Base-by-base conservation (phyloP, 2,329 filamentous ascomycete species). In the Fusarium caatingaense region DNA sequence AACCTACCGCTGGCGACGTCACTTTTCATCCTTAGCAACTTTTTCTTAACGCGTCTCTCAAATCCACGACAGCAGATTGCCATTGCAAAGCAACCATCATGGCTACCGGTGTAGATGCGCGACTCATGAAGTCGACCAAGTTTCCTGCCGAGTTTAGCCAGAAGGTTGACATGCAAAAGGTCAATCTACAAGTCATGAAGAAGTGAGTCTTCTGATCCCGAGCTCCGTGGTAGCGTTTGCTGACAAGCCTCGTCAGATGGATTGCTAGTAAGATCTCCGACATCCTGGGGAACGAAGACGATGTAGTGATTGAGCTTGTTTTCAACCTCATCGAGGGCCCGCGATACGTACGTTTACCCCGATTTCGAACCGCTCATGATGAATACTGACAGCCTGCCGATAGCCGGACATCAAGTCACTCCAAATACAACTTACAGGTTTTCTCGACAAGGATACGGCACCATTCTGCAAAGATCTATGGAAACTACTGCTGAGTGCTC, bases 111-210 rank as follows among this genome's bases (percentile, higher is more conserved):
- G 93, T 96, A 67, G 95, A 98, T 81, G 91, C 92, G 71, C 97
- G 97, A 85, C 88, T 97, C 76, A 84, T 98, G 60, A 93, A 91
- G 86, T 91, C 91, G 80, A 98, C 94, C 59, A 98, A 97, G 78
- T 98, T 98, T 71, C 96, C 96, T 47, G 87, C 91, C 10, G 94
- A 98, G 78, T 99, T 98, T 83, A 95, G 88, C 78, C 90, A 93
- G 79, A 98, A 98, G 84, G 96, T 99, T 71, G 94, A 99, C 84
- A 97, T 97, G 89, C 89, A 91, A 74, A 98, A 98, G 84, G 94
- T 99, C 80, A 98, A 99, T 78, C 86, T 97, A 53, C 93, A 97
- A 80, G 93, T 99, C 59, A 97, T 99, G 90, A 98, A 98, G 87
- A 97, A 96, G 93, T 97, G 78, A 77, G 90, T 82, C 65, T 40